Conservation (phyloP, 129 eudicot genomes). For the Pittosporum tobira region DNA sequence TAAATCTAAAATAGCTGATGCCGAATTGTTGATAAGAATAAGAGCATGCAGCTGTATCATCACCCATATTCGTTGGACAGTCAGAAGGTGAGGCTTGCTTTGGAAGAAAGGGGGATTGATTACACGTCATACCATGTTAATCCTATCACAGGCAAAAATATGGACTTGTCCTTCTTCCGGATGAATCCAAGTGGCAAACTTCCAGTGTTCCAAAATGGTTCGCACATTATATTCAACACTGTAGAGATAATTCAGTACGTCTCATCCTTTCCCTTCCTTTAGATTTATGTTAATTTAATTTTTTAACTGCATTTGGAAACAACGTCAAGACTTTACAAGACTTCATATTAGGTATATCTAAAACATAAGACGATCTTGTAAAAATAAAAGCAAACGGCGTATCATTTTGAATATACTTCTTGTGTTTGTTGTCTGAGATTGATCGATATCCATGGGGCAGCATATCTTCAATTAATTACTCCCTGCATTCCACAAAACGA, state of each 20-base stretch:
- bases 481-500: background rate
- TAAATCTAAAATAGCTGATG: slow-evolving; percentile 5
- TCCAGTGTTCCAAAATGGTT: slow-evolving; percentile 88
- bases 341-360: background rate
- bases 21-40: no score
- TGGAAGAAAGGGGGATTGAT: slow-evolving; percentile 79
- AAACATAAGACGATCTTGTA: no score
- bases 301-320: background rate
- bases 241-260: slow-evolving; percentile 86
- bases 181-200: slow-evolving; percentile 80
- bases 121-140: slow-evolving; percentile 84
- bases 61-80: slow-evolving; percentile 84
- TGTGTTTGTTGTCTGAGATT: background rate
- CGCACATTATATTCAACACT: slow-evolving; percentile 62
- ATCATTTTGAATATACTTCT: background rate
- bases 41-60: slow-evolving; percentile 83
- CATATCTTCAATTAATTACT: background rate
- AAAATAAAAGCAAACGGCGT: no score
- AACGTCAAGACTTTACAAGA: background rate
- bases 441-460: no score
- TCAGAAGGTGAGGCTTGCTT: slow-evolving; percentile 89
- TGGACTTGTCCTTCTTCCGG: slow-evolving; percentile 62
- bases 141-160: slow-evolving; percentile 82
- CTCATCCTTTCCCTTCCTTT: background rate
- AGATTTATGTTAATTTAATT: background rate